Base-by-base conservation (phyloP, 106 monocot genomes). In the Dioscorea dumetorum region DNA sequence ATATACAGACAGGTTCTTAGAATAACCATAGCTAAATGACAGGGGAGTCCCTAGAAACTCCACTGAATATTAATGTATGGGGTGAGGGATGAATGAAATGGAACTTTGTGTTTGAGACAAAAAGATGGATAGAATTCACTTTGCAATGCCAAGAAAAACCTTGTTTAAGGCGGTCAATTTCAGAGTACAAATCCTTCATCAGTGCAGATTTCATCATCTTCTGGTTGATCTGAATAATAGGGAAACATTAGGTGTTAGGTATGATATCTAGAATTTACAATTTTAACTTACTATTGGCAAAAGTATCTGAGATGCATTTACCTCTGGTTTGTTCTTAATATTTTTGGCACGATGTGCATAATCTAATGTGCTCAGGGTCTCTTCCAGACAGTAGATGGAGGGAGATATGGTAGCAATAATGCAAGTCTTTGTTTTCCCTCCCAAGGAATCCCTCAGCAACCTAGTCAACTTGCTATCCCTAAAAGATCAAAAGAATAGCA, bases 381-480 rank as follows among this genome's bases (percentile, higher is more conserved):
- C 94, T 49, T 94, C 94, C 72, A 95, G 71, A 71, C 88, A 95
- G 33, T 85, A 81, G 60, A 95, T 77, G 16, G 91, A 90, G 67
- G 94, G 94, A 24, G 94, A 83, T 72, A 95, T 71, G 24, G 94
- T 91, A 24, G 94, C 94, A 74, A 95, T 95, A 16, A 95, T 95
- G 79, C 94, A 95, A 5, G 94, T 91, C 74, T 90, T 95, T 72
- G 88, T 95, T 75, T 85, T 95, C 50, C 94, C 94, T 74, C 91
- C 94, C 74, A 95, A 62, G 13, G 94, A 95, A 78, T 91, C 90
- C 67, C 94, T 88, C 64, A 95, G 57, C 61, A 95, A 77, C 68
- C 94, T 90, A 54, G 94, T 95, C 73, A 95, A 62, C 67, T 95
- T 95, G 81, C 94, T 95, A 74, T 94, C 94, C 68, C 94, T 94